Percentiles rank a stretch among this genome's conserved stretches.
Conservation (phyloP, 2,329 filamentous ascomycete genomes). For the Sordariomycetes sp. region DNA sequence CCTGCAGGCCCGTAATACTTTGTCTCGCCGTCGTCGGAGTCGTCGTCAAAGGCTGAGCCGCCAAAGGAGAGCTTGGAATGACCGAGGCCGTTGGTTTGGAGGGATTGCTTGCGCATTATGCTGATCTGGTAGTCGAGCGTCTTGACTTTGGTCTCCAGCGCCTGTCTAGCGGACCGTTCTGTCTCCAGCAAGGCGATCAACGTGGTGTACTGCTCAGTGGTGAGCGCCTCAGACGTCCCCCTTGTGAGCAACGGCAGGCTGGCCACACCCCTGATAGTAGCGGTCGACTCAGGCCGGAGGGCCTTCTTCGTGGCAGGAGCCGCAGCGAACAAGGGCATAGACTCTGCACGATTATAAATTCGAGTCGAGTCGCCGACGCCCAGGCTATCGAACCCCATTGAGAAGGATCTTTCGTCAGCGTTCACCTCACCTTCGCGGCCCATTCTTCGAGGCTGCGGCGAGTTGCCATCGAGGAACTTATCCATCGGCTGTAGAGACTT, state of each 20-base stretch:
- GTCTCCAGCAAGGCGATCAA: conserved; percentile 43
- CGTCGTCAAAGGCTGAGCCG: conserved; percentile 32
- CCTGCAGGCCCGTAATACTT: too few relatives aligned
- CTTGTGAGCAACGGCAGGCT: conserved; percentile 32
- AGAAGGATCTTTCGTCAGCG: too few relatives aligned
- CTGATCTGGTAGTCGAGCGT: conserved; percentile 41
- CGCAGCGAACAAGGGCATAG: not conserved
- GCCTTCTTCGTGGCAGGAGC: conserved; percentile 2
- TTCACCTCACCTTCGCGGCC: too few relatives aligned
- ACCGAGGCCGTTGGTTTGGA: conserved; percentile 7
- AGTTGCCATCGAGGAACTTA: too few relatives aligned
- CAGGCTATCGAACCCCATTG: too few relatives aligned
- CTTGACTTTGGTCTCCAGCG: conserved; percentile 47
- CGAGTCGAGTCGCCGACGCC: too few relatives aligned
- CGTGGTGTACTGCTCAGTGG: conserved; percentile 37
- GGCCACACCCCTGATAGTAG: conserved; percentile 36
- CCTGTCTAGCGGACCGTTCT: conserved; percentile 45
- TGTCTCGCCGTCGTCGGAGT: conserved; percentile 32
- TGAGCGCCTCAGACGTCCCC: conserved; percentile 20
- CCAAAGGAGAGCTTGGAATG: conserved; percentile 18
- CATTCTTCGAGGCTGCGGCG: too few relatives aligned
- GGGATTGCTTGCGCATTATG: conserved; percentile 29
- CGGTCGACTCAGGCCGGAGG: conserved; percentile 33
- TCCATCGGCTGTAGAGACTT: too few relatives aligned
- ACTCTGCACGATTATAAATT: not conserved